Base-by-base conservation (phyloP, 768 basidiomycete species). In the Boletus tylopilopsis region DNA sequence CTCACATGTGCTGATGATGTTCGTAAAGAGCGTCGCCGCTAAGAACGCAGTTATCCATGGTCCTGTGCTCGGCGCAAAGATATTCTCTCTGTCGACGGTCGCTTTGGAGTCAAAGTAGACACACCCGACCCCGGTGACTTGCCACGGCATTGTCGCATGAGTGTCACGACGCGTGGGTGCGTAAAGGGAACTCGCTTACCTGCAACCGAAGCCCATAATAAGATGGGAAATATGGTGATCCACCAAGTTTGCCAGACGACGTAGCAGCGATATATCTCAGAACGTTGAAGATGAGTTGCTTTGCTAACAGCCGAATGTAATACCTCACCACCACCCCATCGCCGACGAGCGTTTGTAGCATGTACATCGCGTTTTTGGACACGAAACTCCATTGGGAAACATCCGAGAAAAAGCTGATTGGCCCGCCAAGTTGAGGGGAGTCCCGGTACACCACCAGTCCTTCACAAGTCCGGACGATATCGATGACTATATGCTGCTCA, bases 331-430 rank as follows among this genome's bases (percentile, higher is more conserved):
- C 30, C 24, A 63, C 50, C 3, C 49, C 61, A 45, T 62, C 61
- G 19, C 58, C 55, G 16, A 62, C 45, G 11, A 63, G 30, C 1
- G 58, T 63, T 40, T 66, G 64, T n/a, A 66, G n/a, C 33, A 49
- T 35, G 12, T 64, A 69, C 12, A 64, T 49, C 1, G 37, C 49
- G 29, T 45, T 64, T 45, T 70, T 70, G 48, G 66, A 57, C 21
- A 71, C 42, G 42, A 67, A 69, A 1, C 68, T 64, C 18, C 32
- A 51, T 22, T 70, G 57, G 36, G 57, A 59, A 6, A 51, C 44
- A 42, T 66, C 60, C 4, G 58, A 59, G 51, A 71, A 69, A 48
- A 62, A 71, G 4, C 44, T 59, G 8, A 45, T 9, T 3, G 69
- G 63, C 9, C 67, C 68, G 0, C 63, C 62, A n/a, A n/a, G n/a